These are phyloP conservation scores for Fusarium abutilonis DNA, from an alignment of 2,329 filamentous ascomycete species.

Conservation along the genomic window DNA sequence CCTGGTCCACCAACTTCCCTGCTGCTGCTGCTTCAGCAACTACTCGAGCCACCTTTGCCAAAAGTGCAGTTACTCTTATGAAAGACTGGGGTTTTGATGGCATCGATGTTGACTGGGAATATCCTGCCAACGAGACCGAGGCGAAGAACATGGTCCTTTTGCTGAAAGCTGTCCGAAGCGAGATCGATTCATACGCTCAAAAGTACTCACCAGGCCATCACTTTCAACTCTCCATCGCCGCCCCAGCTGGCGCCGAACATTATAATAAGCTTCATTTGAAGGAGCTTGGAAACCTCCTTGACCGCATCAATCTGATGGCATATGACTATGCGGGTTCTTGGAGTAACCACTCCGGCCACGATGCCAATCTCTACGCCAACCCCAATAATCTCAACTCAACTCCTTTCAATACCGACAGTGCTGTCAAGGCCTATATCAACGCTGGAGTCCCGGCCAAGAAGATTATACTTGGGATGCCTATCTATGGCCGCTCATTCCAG, in stretches of 20 bases:
- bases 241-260: slow-evolving; percentile 58
- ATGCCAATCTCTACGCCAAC: slow-evolving; percentile 74
- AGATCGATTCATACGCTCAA: slow-evolving; percentile 58
- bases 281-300: slow-evolving; percentile 59
- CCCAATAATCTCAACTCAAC: slow-evolving; percentile 64
- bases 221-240: slow-evolving; percentile 62
- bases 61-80: slow-evolving; percentile 72
- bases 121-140: slow-evolving; percentile 49
- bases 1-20: slow-evolving; percentile 78
- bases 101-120: slow-evolving; percentile 56
- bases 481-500: slow-evolving; percentile 79
- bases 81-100: slow-evolving; percentile 72
- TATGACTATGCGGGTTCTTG: slow-evolving; percentile 80
- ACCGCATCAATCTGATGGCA: slow-evolving; percentile 72
- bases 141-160: slow-evolving; percentile 55
- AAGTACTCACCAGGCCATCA: slow-evolving; percentile 54
- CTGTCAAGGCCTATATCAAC: slow-evolving; percentile 70
- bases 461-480: slow-evolving; percentile 79
- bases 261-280: slow-evolving; percentile 59
- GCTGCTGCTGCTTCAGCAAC: slow-evolving; percentile 68
- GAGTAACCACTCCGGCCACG: slow-evolving; percentile 70
- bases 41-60: slow-evolving; percentile 71
- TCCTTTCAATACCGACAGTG: slow-evolving; percentile 72
- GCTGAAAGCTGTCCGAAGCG: slow-evolving; percentile 53
- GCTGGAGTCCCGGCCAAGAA: slow-evolving; percentile 70